Evolutionary conservation across 768 basidiomycete species (phyloP).

Genomic region (Nidularia pulvinata): DNA sequence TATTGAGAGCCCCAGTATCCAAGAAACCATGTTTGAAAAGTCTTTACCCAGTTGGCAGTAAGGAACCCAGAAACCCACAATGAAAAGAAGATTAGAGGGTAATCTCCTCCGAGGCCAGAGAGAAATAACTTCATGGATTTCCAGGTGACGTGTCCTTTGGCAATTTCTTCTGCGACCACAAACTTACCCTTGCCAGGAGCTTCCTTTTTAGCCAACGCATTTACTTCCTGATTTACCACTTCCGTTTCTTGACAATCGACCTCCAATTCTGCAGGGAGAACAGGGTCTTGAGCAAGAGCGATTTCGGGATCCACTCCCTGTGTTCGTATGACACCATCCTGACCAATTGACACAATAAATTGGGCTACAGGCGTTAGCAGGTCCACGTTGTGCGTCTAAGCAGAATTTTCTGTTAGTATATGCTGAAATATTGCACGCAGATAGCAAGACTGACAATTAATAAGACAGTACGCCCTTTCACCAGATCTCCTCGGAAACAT

Average conservation of each 20-base stretch:
- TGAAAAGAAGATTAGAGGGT: not conserved
- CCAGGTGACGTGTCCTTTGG: constrained; percentile 55
- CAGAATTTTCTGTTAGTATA: not conserved
- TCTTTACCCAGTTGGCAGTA: not conserved
- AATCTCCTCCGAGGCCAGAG: constrained; percentile 17
- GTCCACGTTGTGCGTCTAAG: constrained; percentile 49
- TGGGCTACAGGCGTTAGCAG: constrained; percentile 52
- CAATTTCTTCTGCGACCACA: constrained; percentile 61
- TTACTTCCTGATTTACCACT: not conserved
- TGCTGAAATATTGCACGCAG: not conserved
- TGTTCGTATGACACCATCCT: constrained; percentile 19
- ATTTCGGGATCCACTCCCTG: not conserved
- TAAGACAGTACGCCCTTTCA: constrained; percentile 77
- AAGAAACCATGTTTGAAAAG: not conserved
- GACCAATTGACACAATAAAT: constrained; percentile 53
- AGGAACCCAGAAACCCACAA: not conserved
- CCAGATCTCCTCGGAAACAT: constrained; percentile 78
- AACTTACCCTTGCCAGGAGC: constrained; percentile 43
- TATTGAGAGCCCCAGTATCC: not conserved
- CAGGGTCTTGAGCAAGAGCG: not conserved
- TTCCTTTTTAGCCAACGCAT: no score
- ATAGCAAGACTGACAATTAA: constrained; percentile 54
- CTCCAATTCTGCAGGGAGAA: not conserved
- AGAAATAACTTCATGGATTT: constrained; percentile 35
- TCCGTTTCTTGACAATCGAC: not conserved